These are phyloP conservation scores for Neurospora sp. DNA, from an alignment of 495 filamentous ascomycete species.

Conservation along the genomic window DNA sequence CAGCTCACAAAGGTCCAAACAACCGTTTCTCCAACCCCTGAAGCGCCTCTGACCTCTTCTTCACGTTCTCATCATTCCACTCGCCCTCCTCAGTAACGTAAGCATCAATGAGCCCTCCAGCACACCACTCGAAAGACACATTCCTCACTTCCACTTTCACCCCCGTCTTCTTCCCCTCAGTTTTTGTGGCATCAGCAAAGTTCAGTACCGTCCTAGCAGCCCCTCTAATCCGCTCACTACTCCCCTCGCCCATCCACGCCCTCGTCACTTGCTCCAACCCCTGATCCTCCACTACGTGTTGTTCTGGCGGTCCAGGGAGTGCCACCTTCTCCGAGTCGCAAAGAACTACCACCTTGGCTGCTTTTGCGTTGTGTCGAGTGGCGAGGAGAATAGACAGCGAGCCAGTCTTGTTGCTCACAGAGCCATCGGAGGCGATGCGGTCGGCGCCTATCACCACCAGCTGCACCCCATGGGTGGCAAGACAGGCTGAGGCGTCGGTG, in stretches of 20 bases:
- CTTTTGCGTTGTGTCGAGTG: conserved; percentile 30
- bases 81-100: conserved; percentile 46
- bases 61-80: conserved; percentile 23
- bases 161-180: background rate
- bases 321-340: conserved; percentile 54
- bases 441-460: conserved; percentile 55
- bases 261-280: conserved; percentile 34
- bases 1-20: conserved; percentile 22
- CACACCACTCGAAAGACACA: conserved; percentile 59
- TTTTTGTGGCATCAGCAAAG: background rate
- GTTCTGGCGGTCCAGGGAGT: conserved; percentile 20
- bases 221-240: conserved; percentile 10
- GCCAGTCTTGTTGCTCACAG: conserved; percentile 59
- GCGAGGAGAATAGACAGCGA: conserved; percentile 45
- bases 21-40: conserved; percentile 16
- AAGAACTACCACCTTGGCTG: conserved; percentile 39
- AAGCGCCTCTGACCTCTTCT: conserved; percentile 17
- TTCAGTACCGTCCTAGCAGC: conserved; percentile 3
- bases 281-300: conserved; percentile 38
- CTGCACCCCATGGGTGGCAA: conserved; percentile 37
- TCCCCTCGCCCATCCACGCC: conserved; percentile 31
- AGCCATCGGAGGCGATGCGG: conserved; percentile 42
- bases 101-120: conserved; percentile 38
- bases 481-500: conserved; percentile 50
- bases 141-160: conserved; percentile 40